Conservation (phyloP, 257 asterid species). For the Ocimum tenuiflorum region DNA sequence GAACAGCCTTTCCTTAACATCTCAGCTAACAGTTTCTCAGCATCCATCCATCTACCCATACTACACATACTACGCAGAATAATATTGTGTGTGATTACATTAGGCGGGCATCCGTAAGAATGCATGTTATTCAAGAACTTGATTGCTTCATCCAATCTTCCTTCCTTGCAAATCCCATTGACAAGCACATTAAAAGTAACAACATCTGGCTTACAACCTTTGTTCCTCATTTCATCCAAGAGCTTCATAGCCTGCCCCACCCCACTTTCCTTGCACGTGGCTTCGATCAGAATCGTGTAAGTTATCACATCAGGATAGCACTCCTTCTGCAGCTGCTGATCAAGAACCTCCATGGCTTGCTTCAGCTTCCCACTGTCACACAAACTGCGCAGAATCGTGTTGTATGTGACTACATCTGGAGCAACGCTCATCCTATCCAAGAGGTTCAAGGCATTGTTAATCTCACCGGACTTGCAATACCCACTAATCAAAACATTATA, state of each 20-base stretch:
- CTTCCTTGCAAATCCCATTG: constrained; percentile 77
- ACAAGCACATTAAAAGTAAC: constrained; percentile 82
- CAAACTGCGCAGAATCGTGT: constrained; percentile 62
- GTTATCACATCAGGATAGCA: constrained; percentile 79
- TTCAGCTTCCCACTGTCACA: constrained; percentile 66
- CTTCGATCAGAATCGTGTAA: constrained; percentile 75
- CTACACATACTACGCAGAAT: constrained; percentile 81
- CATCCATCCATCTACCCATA: constrained; percentile 85
- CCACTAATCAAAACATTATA: constrained; percentile 81
- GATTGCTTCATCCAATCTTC: constrained; percentile 70
- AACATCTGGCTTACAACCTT: constrained; percentile 73
- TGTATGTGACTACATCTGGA: constrained; percentile 81
- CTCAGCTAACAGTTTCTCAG: constrained; percentile 63
- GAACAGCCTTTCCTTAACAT: constrained; percentile 72
- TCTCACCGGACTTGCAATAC: constrained; percentile 71
- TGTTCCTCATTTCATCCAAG: constrained; percentile 69
- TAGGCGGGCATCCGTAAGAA: constrained; percentile 66
- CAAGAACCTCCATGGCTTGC: constrained; percentile 75
- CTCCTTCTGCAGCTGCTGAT: constrained; percentile 48
- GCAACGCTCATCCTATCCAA: constrained; percentile 67
- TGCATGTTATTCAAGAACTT: constrained; percentile 60
- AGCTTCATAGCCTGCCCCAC: constrained; percentile 71
- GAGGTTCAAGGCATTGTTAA: constrained; percentile 47
- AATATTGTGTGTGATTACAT: constrained; percentile 70
- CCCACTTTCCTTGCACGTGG: constrained; percentile 64